phyloP scores from a whole-genome alignment of 768 basidiomycete genomes.

The Pleurotus cornucopiae region DNA sequence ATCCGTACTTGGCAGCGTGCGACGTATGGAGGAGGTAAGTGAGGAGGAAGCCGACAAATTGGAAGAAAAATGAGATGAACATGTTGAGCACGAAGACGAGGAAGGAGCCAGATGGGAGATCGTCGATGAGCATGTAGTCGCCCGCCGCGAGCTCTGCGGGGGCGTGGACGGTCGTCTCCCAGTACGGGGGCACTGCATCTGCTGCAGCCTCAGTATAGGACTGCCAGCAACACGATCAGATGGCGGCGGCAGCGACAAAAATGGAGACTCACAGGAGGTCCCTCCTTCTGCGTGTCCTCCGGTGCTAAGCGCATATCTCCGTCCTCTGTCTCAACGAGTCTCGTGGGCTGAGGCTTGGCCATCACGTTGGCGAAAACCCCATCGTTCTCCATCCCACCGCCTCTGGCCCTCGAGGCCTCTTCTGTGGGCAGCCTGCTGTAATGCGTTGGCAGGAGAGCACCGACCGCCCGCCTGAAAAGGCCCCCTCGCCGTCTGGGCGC shows the following conservation, averaged over 20 bases:
- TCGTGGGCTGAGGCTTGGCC: constrained; percentile 69
- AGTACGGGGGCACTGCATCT: constrained; percentile 92
- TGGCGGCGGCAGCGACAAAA: background rate
- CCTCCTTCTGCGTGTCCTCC: constrained; percentile 76
- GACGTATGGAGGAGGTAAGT: constrained; percentile 91
- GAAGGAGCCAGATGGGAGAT: constrained; percentile 80
- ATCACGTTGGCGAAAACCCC: constrained; percentile 95
- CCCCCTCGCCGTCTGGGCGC: constrained; percentile 37
- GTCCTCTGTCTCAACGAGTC: constrained; percentile 43
- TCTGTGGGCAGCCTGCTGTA: constrained; percentile 51
- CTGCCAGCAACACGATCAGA: constrained; percentile 29
- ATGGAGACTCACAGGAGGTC: constrained; percentile 75
- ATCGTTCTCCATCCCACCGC: constrained; percentile 79
- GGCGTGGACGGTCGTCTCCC: constrained; percentile 93
- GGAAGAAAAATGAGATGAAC: constrained; percentile 93
- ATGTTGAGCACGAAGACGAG: constrained; percentile 72
- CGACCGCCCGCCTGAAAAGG: constrained; percentile 55
- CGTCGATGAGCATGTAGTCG: constrained; percentile 78
- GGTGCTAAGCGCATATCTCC: constrained; percentile 65
- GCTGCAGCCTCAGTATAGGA: constrained; percentile 84
- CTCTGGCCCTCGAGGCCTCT: constrained; percentile 32
- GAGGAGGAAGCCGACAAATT: constrained; percentile 89
- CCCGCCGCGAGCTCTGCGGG: constrained; percentile 48
- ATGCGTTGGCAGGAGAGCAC: constrained; percentile 61
- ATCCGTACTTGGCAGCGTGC: constrained; percentile 91